A percentile compares a stretch with the other conserved stretches of the same genome.
These are phyloP conservation scores for Ochromonas danica DNA, from an alignment of 108 stramenopile genomes.

Conservation along the genomic window DNA sequence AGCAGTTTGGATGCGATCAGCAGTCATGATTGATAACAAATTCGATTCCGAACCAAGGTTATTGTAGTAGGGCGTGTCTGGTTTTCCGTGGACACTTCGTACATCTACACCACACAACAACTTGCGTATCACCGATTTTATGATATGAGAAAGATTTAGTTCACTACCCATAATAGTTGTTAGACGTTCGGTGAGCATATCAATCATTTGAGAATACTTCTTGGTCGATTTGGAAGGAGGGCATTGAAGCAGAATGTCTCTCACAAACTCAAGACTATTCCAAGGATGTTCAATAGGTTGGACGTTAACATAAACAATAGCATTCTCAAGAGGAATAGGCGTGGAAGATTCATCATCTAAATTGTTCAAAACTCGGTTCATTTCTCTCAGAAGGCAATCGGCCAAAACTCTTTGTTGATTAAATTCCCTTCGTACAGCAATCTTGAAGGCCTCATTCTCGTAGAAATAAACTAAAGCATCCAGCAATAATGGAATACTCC, in stretches of 20 bases:
- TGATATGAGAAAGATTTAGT: too few species aligned
- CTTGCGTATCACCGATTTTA: too few species aligned
- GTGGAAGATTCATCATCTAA: not conserved
- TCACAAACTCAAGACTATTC: not conserved
- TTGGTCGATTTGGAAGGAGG: not conserved
- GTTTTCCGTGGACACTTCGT: too few species aligned
- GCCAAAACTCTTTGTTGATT: conserved; percentile 8
- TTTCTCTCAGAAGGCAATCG: not conserved
- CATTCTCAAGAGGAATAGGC: too few species aligned
- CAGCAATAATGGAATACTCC: not conserved
- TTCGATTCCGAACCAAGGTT: too few species aligned
- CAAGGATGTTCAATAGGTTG: not conserved
- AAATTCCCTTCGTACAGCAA: not conserved
- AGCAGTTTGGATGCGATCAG: too few species aligned
- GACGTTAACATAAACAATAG: too few species aligned
- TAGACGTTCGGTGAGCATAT: not conserved
- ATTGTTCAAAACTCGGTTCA: not conserved
- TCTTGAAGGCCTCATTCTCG: not conserved
- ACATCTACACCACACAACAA: too few species aligned
- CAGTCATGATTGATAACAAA: too few species aligned
- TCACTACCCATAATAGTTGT: too few species aligned
- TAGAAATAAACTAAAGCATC: conserved; percentile 1
- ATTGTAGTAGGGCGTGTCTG: too few species aligned
- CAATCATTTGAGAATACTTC: not conserved
- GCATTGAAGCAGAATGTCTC: not conserved